Base-by-base conservation (phyloP, 106 monocot genomes). In the Dendrobium chrysotoxum region DNA sequence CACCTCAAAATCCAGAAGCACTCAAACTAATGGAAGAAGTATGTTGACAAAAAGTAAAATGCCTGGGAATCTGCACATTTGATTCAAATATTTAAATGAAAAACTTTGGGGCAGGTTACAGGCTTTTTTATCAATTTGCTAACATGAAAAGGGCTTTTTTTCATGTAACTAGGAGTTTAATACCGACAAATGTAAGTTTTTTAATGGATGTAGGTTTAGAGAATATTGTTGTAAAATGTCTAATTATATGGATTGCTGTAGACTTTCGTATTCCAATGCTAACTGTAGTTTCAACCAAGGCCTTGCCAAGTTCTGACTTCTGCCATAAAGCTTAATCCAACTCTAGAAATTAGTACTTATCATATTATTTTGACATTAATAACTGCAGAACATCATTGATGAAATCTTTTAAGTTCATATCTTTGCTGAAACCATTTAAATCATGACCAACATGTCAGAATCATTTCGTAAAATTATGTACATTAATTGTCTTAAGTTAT, bases 11-110 rank as follows among this genome's bases (percentile, higher is more conserved):
- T 80, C 85, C 86, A 35, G 79, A 86, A 13, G 78, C 83, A 67
- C 85, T 96, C 46, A 79, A 74, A 44, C 68, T 81, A 28, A 92
- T 96, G 90, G 90, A 93, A 72, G 83, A 86, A 76, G 96, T 94
- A 87, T 47, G 83, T 53, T 26, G 25, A 65, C 8, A 65, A 65
- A 65, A 65, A 50, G 1, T 17, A 53, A 65, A 65, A 65, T 26
- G 10, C 26, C 4, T 57, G 21, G 50, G 50, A 50, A 50, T 13
- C 26, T 65, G 26, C 64, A 25, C 1, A 7, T 50, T 65, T 65
- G n/a, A 65, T 65, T 25, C 64, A 65, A 25, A 65, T 26, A 65
- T 65, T 25, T 65, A 50, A 50, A 50, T 50, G 50, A 50, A 50
- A 50, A 50, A 12, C 35, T 50, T 50, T 50, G 50, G 50, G 50